Conservation (phyloP, 768 basidiomycete genomes). For the Russula compacta region DNA sequence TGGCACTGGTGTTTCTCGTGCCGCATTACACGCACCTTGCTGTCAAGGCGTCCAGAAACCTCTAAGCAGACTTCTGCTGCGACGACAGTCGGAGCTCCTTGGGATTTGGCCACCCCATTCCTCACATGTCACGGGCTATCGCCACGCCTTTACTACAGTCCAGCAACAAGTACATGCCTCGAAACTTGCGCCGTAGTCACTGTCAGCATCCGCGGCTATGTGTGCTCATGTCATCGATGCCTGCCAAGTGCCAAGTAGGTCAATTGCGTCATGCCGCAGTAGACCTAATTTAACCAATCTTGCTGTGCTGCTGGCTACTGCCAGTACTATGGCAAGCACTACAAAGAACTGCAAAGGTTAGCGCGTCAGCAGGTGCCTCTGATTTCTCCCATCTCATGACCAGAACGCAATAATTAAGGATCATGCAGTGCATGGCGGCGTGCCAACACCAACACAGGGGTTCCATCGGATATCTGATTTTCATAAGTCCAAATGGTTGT, state of each 20-base stretch:
- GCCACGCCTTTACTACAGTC: not conserved
- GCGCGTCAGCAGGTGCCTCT: not conserved
- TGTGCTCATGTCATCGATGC: not conserved
- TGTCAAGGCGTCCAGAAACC: not conserved
- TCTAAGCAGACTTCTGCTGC: not conserved
- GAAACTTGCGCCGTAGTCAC: not conserved
- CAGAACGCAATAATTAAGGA: not conserved
- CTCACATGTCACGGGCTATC: not conserved
- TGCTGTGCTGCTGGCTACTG: too few species aligned
- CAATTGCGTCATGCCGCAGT: not conserved
- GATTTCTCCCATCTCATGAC: not conserved
- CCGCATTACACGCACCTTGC: not conserved
- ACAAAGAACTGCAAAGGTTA: too few species aligned
- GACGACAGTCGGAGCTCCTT: too few species aligned
- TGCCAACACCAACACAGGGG: too few species aligned
- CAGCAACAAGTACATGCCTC: too few species aligned
- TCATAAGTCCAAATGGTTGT: too few species aligned
- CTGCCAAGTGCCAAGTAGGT: not conserved
- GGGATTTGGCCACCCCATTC: not conserved
- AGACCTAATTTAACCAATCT: too few species aligned
- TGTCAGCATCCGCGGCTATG: not conserved
- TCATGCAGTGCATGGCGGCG: not conserved
- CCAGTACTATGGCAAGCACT: too few species aligned
- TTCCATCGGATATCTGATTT: too few species aligned
- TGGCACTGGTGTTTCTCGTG: not conserved